Evolutionary conservation across 495 filamentous ascomycete genomes (phyloP), one percentile per base, ranked within the genome.

Genomic region (Mytilinidion resinicola): DNA sequence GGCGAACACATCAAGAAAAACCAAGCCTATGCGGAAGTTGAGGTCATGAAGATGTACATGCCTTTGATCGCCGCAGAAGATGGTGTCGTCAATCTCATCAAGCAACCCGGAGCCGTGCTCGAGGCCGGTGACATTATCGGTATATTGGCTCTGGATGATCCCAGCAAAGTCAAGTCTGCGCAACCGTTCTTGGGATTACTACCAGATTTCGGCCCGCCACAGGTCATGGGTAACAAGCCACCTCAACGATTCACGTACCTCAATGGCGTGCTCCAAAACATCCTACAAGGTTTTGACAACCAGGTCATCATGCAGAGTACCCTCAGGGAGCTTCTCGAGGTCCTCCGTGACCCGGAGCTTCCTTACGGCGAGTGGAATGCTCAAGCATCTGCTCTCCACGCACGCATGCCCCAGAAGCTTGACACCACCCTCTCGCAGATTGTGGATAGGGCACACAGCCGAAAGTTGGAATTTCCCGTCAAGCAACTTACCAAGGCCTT

Each of bases 1-100:
- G 95, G 95, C 51, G 87, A 95, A 66, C 93, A 97, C 70, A 85
- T 99, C 67, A 86, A 82, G 70, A 90, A 92, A 61, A 91, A 91
- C 53, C 90, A 99, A 72, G 79, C 92, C 8, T 99, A 89, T 69
- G 93, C 93, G 53, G 93, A 99, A 69, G 93, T 99, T 53, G 93
- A 99, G 72, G 95, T 99, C 72, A 99, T 99, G 93, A 99, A 99
- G 80, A 99, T 99, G 93, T 97, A 96, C 78, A 99, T 99, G 93
- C 93, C 93, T 65, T 80, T 99, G 53, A 80, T 99, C 55, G 87
- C 93, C n/a, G 86, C 92, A 72, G 93, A 99, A 72, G 95, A 96
- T 63, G 93, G 93, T 74, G 85, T 92, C 54, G 95, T 99, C 46
- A 91, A 96, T 76, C 80, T 97, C 67, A 96, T 99, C 78, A 99